Base-by-base conservation (phyloP, 2,329 filamentous ascomycete genomes). In the Daldinia sp. region DNA sequence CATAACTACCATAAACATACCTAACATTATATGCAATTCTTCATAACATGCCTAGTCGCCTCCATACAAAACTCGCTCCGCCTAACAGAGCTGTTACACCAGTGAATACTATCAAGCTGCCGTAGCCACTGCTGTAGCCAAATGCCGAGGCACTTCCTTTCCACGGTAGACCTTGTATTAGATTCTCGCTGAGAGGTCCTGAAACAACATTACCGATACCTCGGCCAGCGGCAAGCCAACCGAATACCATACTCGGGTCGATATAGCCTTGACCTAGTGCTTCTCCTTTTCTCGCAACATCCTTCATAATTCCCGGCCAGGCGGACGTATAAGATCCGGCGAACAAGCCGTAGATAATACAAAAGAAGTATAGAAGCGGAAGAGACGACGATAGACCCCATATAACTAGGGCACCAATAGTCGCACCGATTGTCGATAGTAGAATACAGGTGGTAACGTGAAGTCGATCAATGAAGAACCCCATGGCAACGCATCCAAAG, bases 301-400 rank as follows among this genome's bases (percentile, higher is more conserved):
- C 78, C 35, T 71, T 76, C 82, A 84, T 84, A 67, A 86, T 80
- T 0, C 85, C 85, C 0, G 83, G 80, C 87, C 87, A 91, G 0
- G 86, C 84, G 0, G 85, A 83, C 1, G 84, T 85, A 71, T 87
- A 91, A 0, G 85, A 83, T 0, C 87, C 86, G 0, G 87, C 87
- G 56, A 90, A 90, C 67, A 90, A 79, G 0, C 88, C 89, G 69
- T 88, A 91, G 3, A 83, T 77, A 15, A 89, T 74, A 30, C 87
- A 85, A 73, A 88, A 91, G 6, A 85, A 67, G 21, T 87, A 83
- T 29, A 90, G 73, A 3, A 87, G 75, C 0, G 80, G 80, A 21
- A 88, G 75, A 7, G 77, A 82, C 0, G 79, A 80, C 17, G 85
- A 82, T 23, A 84, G 75, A 0, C 87, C 89, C 89, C 88, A 91